Evolutionary conservation across 2,329 filamentous ascomycete genomes (phyloP), one percentile per base, ranked within the genome.

Genomic region (Penicillium sp.): DNA sequence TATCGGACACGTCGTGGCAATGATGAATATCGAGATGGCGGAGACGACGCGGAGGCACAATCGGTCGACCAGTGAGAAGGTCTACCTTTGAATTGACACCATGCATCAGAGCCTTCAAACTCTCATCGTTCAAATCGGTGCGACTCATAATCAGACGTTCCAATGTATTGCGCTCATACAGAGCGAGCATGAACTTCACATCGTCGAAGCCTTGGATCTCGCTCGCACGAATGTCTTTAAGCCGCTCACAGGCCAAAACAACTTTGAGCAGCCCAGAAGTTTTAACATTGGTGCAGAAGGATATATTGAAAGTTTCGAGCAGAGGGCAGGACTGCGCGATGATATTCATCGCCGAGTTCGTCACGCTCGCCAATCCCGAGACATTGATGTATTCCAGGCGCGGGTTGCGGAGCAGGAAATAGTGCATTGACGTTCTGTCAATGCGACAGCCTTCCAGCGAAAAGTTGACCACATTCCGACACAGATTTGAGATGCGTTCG

Each of bases 381-480:
- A 99, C 76, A 65, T 97, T 97, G 62, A 97, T 80, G 63, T 91
- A 86, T n/a, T 88, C 82, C 29, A 99, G 81, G 46, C 84, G 84
- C 49, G 82, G 81, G 68, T 97, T 97, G 47, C 84, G 84, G 48
- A 94, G 78, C 7, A 99, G 78, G 65, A 84, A 89, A 70, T 90
- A 89, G 50, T 97, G 81, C 1, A 92, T 89, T 3, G 85, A 83
- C 29, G 84, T 84, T 51, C 89, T 85, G 61, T 96, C 89, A 57
- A 96, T 94, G 36, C 87, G 85, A 68, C 91, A 96, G 4, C 91
- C 94, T 74, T 97, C 91, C 13, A 97, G 80, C 1, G 89, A 95
- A 46, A 92, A 89, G 64, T 90, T 90, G 66, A 91, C 85, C 20
- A 99, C 80, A 65, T 97, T 97, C 61, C 80, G 86, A 76, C 93